phyloP scores from a whole-genome alignment of 2,329 filamentous ascomycete genomes.

The Pseudogymnoascus sp. region DNA sequence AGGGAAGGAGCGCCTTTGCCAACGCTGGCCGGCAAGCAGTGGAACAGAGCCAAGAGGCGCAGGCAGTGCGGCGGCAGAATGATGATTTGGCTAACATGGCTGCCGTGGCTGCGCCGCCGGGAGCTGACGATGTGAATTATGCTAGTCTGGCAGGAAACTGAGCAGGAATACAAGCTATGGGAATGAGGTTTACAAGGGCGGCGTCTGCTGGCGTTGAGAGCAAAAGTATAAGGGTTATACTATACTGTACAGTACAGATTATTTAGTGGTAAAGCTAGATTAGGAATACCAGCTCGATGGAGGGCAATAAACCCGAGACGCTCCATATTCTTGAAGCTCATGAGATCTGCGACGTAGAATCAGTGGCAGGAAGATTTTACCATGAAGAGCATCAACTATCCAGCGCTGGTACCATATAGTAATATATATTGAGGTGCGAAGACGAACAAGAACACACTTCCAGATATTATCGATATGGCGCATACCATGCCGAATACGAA shows the following conservation, averaged over 20 bases:
- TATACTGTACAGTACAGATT: slow-evolving; percentile 1
- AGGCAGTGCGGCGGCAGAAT: slow-evolving; percentile 16
- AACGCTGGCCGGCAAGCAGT: slow-evolving; percentile 36
- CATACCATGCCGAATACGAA: slow-evolving; percentile 7
- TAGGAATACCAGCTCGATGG: not conserved
- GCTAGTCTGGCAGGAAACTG: slow-evolving; percentile 78
- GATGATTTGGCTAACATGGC: slow-evolving; percentile 27
- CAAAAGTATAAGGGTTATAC: not conserved
- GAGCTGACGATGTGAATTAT: slow-evolving; percentile 70
- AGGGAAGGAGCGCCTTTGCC: slow-evolving; percentile 58
- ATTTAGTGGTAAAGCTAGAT: not conserved
- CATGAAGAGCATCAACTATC: not conserved
- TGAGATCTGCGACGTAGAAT: not conserved
- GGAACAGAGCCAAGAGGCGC: slow-evolving; percentile 22
- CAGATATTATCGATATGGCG: not conserved
- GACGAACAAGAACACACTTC: not conserved
- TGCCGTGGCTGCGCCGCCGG: slow-evolving; percentile 69
- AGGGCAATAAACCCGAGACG: not conserved
- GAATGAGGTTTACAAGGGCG: slow-evolving; percentile 1
- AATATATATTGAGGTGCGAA: not conserved
- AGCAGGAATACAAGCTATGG: slow-evolving; percentile 21
- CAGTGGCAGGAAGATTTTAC: not conserved
- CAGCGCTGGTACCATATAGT: not conserved
- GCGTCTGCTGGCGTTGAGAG: not conserved
- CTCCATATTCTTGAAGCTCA: not conserved